phyloP scores from a whole-genome alignment of 306 rosid genomes.

The Citrullus mucosospermus region DNA sequence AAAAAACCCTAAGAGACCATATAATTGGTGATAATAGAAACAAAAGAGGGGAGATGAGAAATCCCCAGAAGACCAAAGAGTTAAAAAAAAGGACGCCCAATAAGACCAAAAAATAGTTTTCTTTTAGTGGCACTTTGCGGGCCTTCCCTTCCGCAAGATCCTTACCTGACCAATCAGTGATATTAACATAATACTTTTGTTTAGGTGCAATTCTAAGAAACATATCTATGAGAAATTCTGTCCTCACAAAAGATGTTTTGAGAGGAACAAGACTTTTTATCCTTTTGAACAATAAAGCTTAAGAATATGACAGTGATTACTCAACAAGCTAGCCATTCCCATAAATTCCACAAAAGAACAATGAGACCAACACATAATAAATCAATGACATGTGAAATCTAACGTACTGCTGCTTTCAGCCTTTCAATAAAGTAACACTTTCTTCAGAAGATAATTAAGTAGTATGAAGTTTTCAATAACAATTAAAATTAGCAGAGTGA shows the following conservation, averaged over 20 bases:
- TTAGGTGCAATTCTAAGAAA: neutral
- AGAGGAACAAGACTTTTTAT: neutral
- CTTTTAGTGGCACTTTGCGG: too few relatives aligned
- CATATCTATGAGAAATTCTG: neutral
- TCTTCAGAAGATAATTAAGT: neutral
- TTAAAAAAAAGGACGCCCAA: too few relatives aligned
- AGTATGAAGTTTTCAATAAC: neutral
- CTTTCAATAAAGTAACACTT: neutral
- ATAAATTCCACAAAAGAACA: neutral
- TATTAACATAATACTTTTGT: neutral
- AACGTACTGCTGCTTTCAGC: neutral
- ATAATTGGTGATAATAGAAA: too few relatives aligned
- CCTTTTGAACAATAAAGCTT: neutral
- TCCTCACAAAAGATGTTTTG: neutral
- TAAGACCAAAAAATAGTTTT: too few relatives aligned
- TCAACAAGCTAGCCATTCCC: neutral
- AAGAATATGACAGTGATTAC: neutral
- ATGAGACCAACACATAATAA: neutral
- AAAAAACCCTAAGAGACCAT: too few relatives aligned
- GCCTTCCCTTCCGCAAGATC: neutral
- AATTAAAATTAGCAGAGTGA: neutral
- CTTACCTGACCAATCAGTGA: neutral
- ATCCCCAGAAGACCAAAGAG: too few relatives aligned
- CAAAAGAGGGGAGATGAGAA: too few relatives aligned
- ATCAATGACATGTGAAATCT: neutral